Percentiles rank a stretch among this genome's conserved stretches.
Conservation (phyloP, 768 basidiomycete genomes). For the Lactarius hatsudake region DNA sequence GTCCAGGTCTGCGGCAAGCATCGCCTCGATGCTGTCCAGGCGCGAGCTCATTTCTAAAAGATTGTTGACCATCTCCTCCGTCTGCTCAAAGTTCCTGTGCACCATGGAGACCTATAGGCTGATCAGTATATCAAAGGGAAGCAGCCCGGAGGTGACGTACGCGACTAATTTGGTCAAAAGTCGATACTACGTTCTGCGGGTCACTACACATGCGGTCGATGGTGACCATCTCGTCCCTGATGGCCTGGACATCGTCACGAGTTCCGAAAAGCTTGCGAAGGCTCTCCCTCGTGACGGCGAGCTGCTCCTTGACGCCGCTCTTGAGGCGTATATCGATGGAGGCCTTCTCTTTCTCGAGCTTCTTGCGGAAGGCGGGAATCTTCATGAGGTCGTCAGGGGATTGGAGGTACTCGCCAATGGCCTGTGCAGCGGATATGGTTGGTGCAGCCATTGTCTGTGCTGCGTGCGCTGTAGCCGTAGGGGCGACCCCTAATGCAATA, state of each 20-base stretch:
- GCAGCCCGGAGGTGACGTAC: slow-evolving; percentile 45
- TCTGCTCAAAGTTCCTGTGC: slow-evolving; percentile 91
- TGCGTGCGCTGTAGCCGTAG: neutral
- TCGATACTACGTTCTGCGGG: slow-evolving; percentile 71
- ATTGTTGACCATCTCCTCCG: slow-evolving; percentile 93
- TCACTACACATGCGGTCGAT: slow-evolving; percentile 76
- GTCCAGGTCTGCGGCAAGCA: slow-evolving; percentile 70
- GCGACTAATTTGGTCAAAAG: slow-evolving; percentile 94
- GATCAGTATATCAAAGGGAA: neutral
- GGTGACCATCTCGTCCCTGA: slow-evolving; percentile 83
- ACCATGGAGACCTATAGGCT: slow-evolving; percentile 81
- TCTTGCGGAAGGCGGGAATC: slow-evolving; percentile 84
- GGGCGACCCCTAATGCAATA: neutral
- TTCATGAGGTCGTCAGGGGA: slow-evolving; percentile 92
- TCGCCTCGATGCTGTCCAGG: slow-evolving; percentile 71
- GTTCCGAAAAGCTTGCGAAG: slow-evolving; percentile 78
- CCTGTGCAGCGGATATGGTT: slow-evolving; percentile 76
- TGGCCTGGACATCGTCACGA: slow-evolving; percentile 69
- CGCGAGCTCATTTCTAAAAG: slow-evolving; percentile 88
- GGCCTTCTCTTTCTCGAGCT: slow-evolving; percentile 94
- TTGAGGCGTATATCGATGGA: slow-evolving; percentile 90
- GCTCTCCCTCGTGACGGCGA: slow-evolving; percentile 87
- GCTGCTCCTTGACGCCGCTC: slow-evolving; percentile 88
- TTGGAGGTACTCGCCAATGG: slow-evolving; percentile 86
- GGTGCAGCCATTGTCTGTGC: slow-evolving; percentile 44